Evolutionary conservation across 768 basidiomycete species (phyloP).

Genomic region (Boletus sensibilis): DNA sequence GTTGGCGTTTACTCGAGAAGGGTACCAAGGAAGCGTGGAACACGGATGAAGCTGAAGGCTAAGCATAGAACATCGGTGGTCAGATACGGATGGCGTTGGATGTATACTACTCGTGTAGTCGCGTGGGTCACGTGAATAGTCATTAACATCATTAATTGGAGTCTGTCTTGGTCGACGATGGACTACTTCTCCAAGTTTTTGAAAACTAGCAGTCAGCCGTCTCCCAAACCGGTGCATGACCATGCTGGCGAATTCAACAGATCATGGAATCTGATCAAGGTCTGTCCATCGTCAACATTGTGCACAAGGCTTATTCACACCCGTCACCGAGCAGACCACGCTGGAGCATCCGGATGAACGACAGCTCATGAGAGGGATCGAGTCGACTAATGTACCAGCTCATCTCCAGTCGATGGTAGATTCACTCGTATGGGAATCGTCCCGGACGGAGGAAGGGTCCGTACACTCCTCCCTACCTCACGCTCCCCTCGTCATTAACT

Average conservation of each 20-base stretch:
- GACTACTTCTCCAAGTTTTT: conserved; percentile 88
- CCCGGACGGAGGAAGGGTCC: conserved; percentile 83
- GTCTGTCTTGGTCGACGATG: conserved; percentile 40
- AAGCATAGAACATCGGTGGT: not conserved
- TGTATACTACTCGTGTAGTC: not conserved
- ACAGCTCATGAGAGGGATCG: conserved; percentile 78
- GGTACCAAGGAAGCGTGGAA: not conserved
- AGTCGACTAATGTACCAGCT: conserved; percentile 75
- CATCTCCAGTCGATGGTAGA: conserved; percentile 81
- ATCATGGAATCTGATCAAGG: conserved; percentile 77
- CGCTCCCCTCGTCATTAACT: conserved; percentile 7
- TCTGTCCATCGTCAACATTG: conserved; percentile 27
- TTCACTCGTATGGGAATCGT: conserved; percentile 81
- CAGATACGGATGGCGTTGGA: not conserved
- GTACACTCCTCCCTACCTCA: conserved; percentile 30
- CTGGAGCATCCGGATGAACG: conserved; percentile 88
- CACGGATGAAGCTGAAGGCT: not conserved
- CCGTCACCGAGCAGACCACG: conserved; percentile 54
- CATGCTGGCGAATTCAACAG: conserved; percentile 70
- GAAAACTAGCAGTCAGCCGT: conserved; percentile 38
- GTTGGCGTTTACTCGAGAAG: conserved; percentile 17
- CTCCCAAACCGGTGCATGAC: conserved; percentile 55
- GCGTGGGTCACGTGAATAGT: conserved; percentile 15
- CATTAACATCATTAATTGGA: not conserved
- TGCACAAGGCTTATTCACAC: conserved; percentile 4